A percentile compares a stretch with the other conserved stretches of the same genome.
These are phyloP conservation scores for Phoenix roebelenii DNA, from an alignment of 176 grass and related monocot species.

Conservation along the genomic window DNA sequence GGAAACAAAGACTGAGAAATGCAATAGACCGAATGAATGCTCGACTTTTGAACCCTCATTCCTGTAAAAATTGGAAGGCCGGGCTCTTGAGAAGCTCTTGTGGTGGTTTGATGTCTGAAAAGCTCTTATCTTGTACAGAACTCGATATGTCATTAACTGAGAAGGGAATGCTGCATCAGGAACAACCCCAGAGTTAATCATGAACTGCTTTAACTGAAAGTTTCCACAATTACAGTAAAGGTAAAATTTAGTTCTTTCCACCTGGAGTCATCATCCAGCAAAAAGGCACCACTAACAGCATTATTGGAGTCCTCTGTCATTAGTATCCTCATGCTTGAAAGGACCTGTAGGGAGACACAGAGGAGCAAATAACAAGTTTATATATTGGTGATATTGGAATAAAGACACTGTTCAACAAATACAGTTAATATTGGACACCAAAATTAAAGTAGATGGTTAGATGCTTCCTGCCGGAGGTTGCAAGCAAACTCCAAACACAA, in stretches of 20 bases:
- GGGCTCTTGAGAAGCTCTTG: constrained; percentile 44
- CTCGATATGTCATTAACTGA: constrained; percentile 63
- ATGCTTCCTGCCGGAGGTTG: too few species aligned
- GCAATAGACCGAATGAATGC: too few species aligned
- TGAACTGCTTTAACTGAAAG: constrained; percentile 5
- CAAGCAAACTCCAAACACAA: too few species aligned
- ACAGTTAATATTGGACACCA: too few species aligned
- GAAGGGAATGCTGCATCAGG: constrained; percentile 61
- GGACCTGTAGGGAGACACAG: constrained; percentile 22
- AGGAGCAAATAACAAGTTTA: too few species aligned
- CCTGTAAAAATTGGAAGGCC: constrained; percentile 60
- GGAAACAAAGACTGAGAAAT: too few species aligned
- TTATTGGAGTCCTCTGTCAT: constrained; percentile 45
- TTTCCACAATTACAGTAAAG: neutral
- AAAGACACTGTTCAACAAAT: too few species aligned
- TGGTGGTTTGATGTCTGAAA: constrained; percentile 41
- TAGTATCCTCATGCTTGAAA: constrained; percentile 49
- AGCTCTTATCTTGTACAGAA: constrained; percentile 59
- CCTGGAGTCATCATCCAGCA: constrained; percentile 82
- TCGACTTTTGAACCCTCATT: constrained; percentile 21
- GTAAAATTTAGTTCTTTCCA: constrained; percentile 5
- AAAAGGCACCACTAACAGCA: constrained; percentile 36
- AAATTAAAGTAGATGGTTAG: too few species aligned
- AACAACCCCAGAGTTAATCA: constrained; percentile 4
- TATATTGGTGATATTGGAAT: too few species aligned